Percentiles rank a stretch among this genome's conserved stretches.
Conservation (phyloP, 306 rosid genomes). For the Pueraria montana region DNA sequence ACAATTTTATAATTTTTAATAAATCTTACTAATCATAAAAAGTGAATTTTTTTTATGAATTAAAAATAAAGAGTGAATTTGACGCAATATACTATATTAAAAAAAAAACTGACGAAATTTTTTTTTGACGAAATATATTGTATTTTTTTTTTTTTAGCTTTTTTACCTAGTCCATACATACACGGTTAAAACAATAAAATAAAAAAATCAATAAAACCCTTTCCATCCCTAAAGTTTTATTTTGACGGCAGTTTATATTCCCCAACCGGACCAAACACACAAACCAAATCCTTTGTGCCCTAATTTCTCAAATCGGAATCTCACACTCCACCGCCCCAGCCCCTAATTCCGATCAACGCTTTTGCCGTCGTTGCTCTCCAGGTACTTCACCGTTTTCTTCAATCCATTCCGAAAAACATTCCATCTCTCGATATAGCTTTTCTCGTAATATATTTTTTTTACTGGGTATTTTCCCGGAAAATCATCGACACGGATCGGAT, state of each 20-base stretch:
- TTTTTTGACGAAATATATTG: too few species aligned
- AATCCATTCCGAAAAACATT: background rate
- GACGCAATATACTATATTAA: too few species aligned
- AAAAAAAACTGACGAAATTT: too few species aligned
- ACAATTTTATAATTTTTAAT: too few species aligned
- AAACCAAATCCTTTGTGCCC: conserved; percentile 42
- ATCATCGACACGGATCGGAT: conserved; percentile 23
- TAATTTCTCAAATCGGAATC: conserved; percentile 33
- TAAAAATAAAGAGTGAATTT: too few species aligned
- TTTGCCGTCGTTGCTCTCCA: background rate
- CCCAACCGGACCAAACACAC: background rate
- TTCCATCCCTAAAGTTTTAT: background rate
- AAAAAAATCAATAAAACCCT: background rate
- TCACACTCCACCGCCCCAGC: background rate
- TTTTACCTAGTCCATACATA: too few species aligned
- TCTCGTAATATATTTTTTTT: background rate
- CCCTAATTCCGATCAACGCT: conserved; percentile 1
- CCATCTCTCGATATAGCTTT: background rate
- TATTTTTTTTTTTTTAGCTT: too few species aligned
- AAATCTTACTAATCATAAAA: too few species aligned
- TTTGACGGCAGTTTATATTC: conserved; percentile 39
- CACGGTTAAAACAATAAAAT: too few species aligned
- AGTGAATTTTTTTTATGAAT: too few species aligned
- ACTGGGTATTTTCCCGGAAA: background rate
- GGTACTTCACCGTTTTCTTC: conserved; percentile 7